Evolutionary conservation across 768 basidiomycete species (phyloP), one percentile per base, ranked within the genome.

Genomic region (Mycena maculata): DNA sequence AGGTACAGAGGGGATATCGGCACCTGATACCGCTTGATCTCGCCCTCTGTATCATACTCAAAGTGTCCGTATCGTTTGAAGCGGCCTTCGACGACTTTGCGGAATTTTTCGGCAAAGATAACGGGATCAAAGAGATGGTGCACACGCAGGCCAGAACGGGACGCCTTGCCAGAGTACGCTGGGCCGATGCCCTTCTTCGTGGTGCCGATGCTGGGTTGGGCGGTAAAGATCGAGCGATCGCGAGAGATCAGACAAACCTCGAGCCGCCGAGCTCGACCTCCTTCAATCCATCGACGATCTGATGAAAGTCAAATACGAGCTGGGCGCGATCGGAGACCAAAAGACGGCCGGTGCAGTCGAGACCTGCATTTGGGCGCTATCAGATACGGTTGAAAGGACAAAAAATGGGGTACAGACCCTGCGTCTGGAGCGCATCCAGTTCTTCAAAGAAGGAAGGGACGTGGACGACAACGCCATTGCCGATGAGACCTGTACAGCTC

Each of bases 151-250:
- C 98, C 98, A 0, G 96, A 98, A 50, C 98, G 91, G 13, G 95
- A 97, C 18, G 98, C 95, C 80, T 99, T 99, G 54, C 92, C 93
- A 55, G 96, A 98, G 84, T 99, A 99, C 15, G 98, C 93, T 78
- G 98, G 98, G 79, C 98, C 98, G 75, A 99, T 99, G 56, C 98
- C 98, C 78, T 90, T 95, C 88, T 93, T 96, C 53, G 98, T 99
- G 36, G 98, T 99, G 27, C 98, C 98, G 76, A 99, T 99, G 79
- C 93, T 95, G 64, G 31, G 60, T 18, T 38, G 30, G n/a, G n/a
- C 31, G 23, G 42, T 56, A 48, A 45, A 52, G 16, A 59, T 70
- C 27, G 60, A 20, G 42, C 52, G 36, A 60, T 48, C 48, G 30
- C 13, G 10, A 22, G 20, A 36, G 48, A 60, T 61, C 48, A 63